Evolutionary conservation across 2,329 filamentous ascomycete species (phyloP).

Genomic region (Fonsecaea monophora): DNA sequence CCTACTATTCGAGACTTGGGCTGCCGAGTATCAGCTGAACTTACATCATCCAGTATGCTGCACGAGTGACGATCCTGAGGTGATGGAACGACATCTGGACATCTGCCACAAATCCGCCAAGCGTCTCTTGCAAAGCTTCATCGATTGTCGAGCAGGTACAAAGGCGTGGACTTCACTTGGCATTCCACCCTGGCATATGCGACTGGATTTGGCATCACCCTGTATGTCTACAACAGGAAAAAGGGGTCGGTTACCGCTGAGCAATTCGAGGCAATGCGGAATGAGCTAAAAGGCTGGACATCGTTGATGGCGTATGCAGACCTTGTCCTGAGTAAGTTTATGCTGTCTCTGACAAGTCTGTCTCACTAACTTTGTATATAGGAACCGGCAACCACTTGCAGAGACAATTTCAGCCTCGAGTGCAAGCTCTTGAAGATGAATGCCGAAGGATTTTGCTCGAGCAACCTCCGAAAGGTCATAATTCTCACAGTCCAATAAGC

Average conservation of each 20-base stretch:
- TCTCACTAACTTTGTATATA: slow-evolving; percentile 14
- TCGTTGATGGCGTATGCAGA: slow-evolving; percentile 40
- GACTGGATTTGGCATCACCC: slow-evolving; percentile 38
- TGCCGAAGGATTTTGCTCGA: slow-evolving; percentile 33
- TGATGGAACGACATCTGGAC: slow-evolving; percentile 43
- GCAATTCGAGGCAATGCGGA: slow-evolving; percentile 40
- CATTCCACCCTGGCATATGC: slow-evolving; percentile 39
- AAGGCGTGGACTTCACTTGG: slow-evolving; percentile 42
- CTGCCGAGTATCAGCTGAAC: slow-evolving; percentile 58
- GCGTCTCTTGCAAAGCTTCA: slow-evolving; percentile 42
- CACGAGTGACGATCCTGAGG: slow-evolving; percentile 42
- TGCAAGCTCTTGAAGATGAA: slow-evolving; percentile 37
- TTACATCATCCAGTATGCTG: slow-evolving; percentile 62
- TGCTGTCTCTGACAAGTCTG: background rate
- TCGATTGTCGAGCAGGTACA: slow-evolving; percentile 38
- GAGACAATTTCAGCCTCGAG: slow-evolving; percentile 36
- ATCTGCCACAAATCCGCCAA: slow-evolving; percentile 43
- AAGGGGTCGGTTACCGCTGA: slow-evolving; percentile 32
- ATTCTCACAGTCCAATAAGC: slow-evolving; percentile 12
- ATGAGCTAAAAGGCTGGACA: slow-evolving; percentile 40
- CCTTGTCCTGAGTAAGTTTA: slow-evolving; percentile 35
- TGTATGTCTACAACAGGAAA: slow-evolving; percentile 36
- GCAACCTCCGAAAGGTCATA: slow-evolving; percentile 15
- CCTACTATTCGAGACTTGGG: slow-evolving; percentile 57
- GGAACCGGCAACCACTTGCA: slow-evolving; percentile 38